These are phyloP conservation scores for Hypoxylon fragiforme DNA, from an alignment of 495 filamentous ascomycete genomes.

Conservation along the genomic window DNA sequence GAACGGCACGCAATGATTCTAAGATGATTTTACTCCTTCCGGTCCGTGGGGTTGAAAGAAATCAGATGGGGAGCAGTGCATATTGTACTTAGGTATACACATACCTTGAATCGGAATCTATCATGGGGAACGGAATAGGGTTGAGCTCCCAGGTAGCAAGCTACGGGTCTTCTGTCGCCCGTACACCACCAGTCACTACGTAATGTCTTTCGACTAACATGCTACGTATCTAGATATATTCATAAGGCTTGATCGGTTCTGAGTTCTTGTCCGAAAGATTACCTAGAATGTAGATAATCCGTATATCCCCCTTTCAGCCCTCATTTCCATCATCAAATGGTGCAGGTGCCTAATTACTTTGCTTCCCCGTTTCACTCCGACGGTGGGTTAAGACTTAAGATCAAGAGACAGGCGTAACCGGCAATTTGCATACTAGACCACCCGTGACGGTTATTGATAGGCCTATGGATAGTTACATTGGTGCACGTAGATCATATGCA, in stretches of 20 bases:
- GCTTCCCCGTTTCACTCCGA: too few relatives aligned
- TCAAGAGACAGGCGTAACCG: slow-evolving; percentile 5
- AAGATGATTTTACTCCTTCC: too few relatives aligned
- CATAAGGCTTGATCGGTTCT: slow-evolving; percentile 6
- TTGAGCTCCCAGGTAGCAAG: too few relatives aligned
- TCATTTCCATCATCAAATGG: not conserved
- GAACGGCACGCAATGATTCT: too few relatives aligned
- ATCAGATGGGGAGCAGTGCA: too few relatives aligned
- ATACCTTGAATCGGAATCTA: too few relatives aligned
- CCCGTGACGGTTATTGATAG: slow-evolving; percentile 14
- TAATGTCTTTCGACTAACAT: slow-evolving; percentile 8
- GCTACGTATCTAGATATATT: slow-evolving; percentile 3
- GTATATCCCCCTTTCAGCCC: not conserved
- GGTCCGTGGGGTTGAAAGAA: too few relatives aligned
- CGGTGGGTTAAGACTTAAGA: not conserved
- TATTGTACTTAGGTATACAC: too few relatives aligned
- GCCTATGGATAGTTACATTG: slow-evolving; percentile 13
- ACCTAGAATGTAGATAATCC: not conserved
- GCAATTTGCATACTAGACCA: slow-evolving; percentile 9
- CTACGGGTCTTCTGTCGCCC: slow-evolving; percentile 14
- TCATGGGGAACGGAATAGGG: too few relatives aligned
- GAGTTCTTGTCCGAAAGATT: not conserved
- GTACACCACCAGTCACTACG: slow-evolving; percentile 9
- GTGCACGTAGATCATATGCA: slow-evolving; percentile 11
- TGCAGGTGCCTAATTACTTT: too few relatives aligned